phyloP scores from a whole-genome alignment of 2,329 filamentous ascomycete genomes.

The Amphichorda felina region DNA sequence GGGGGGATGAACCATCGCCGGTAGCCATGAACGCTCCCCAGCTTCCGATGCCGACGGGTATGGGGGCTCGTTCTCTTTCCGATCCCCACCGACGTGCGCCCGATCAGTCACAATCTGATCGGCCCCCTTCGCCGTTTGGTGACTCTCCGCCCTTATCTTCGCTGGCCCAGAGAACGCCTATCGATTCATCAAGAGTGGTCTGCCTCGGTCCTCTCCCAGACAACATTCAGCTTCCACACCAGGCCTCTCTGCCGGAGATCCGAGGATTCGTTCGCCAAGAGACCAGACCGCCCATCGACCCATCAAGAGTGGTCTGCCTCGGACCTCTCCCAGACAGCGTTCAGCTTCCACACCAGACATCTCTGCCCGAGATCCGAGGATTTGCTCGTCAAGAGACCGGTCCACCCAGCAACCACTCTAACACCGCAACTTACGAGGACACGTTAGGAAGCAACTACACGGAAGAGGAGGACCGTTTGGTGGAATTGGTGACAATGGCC shows the following conservation, averaged over 20 bases:
- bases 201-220: slow-evolving; percentile 43
- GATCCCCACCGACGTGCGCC: not conserved
- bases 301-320: slow-evolving; percentile 39
- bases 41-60: too few species aligned
- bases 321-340: slow-evolving; percentile 41
- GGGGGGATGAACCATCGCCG: too few species aligned
- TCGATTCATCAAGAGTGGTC: slow-evolving; percentile 39
- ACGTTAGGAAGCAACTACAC: slow-evolving; percentile 48
- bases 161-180: slow-evolving; percentile 33
- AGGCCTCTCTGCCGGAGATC: not conserved
- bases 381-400: slow-evolving; percentile 10
- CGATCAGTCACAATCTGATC: not conserved
- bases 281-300: slow-evolving; percentile 37
- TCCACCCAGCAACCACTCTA: slow-evolving; percentile 31
- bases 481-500: slow-evolving; percentile 17
- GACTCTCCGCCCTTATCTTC: not conserved
- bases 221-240: slow-evolving; percentile 17
- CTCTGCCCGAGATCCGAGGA: not conserved
- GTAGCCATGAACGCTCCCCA: not conserved
- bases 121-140: too few species aligned
- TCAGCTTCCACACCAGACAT: not conserved
- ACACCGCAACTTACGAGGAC: slow-evolving; percentile 6
- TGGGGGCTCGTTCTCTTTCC: not conserved
- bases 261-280: too few species aligned
- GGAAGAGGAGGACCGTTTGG: slow-evolving; percentile 33